A percentile compares a stretch with the other conserved stretches of the same genome.
phyloP scores from a whole-genome alignment of 129 eudicot genomes.

The Heracleum sosnowskyi region DNA sequence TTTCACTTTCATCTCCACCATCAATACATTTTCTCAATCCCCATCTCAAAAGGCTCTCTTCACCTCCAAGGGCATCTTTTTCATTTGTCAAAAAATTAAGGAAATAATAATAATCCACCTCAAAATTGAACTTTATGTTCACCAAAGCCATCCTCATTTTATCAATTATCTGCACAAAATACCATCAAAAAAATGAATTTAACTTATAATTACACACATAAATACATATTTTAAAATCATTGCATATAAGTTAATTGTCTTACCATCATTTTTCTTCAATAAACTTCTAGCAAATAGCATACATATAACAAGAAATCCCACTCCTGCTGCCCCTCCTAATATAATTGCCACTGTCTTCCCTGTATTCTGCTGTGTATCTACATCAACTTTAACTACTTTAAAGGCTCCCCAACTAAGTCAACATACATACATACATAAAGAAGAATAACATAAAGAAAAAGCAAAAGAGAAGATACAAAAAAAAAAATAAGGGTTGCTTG shows the following conservation, averaged over 20 bases:
- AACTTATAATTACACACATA: neutral
- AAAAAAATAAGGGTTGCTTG: neutral
- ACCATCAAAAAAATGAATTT: neutral
- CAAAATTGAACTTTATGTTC: conserved; percentile 26
- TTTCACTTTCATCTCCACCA: neutral
- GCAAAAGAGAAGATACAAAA: neutral
- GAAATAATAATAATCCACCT: conserved; percentile 45
- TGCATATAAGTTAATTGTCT: conserved; percentile 12
- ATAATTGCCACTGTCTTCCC: conserved; percentile 95
- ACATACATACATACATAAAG: neutral
- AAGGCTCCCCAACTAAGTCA: neutral
- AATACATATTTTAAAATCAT: neutral
- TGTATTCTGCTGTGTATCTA: conserved; percentile 50
- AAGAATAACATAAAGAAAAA: conserved; percentile 1
- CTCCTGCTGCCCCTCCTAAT: conserved; percentile 93
- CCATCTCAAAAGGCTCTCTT: conserved; percentile 12
- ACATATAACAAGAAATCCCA: conserved; percentile 70
- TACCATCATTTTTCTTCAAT: conserved; percentile 92
- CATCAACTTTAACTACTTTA: neutral
- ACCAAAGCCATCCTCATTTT: conserved; percentile 21
- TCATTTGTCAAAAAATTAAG: conserved; percentile 19
- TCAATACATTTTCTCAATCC: neutral
- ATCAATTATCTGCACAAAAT: conserved; percentile 49
- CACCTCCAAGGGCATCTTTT: conserved; percentile 21
- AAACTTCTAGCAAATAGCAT: conserved; percentile 63